Base-by-base conservation (phyloP, 2,329 filamentous ascomycete genomes). In the Amylocarpus encephaloides region DNA sequence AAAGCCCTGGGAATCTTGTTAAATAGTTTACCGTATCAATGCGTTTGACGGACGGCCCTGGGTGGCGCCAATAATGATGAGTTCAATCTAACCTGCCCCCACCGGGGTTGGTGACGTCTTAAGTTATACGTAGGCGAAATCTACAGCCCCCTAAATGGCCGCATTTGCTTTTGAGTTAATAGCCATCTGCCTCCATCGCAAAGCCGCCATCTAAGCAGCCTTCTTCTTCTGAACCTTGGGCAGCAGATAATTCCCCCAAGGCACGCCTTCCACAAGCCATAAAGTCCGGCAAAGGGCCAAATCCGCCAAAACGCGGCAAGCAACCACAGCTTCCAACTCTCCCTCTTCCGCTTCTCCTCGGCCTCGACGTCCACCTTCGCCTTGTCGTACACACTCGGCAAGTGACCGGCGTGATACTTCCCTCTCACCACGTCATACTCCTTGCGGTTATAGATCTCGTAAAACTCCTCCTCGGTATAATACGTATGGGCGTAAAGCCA, bases 401-500 rank as follows among this genome's bases (percentile, higher is more conserved):
- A 68, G n/a, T 75, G 73, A 0, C 68, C 70, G 19, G 84, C 85
- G 48, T 73, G 64, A 67, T 85, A 88, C 64, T 83, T 85, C 26
- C 63, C 54, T 16, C 85, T 71, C 60, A 89, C 69, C 2, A 63
- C 69, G 43, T 86, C 76, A 63, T 89, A 88, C 72, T 73, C 77
- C 16, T 64, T 60, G 32, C 70, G 67, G 39, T 78, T 71, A 64
- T 88, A 87, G 33, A 82, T 73, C 19, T 69, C 61, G 77, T 82
- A 84, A 68, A 87, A 88, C 61, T 86, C 80, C 0, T 77, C 70
- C 13, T 86, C 78, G 9, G 79, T 78, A 66, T 93, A 93, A 70
- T 90, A 94, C 0, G 87, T 83, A 61, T 91, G 85, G 2, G 88
- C 88, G 68, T 94, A 94, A 12, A 94, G 72, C 83, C 87, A 93